A percentile compares a stretch with the other conserved stretches of the same genome.
phyloP scores from a whole-genome alignment of 306 rosid species.

The Alnus rubra region DNA sequence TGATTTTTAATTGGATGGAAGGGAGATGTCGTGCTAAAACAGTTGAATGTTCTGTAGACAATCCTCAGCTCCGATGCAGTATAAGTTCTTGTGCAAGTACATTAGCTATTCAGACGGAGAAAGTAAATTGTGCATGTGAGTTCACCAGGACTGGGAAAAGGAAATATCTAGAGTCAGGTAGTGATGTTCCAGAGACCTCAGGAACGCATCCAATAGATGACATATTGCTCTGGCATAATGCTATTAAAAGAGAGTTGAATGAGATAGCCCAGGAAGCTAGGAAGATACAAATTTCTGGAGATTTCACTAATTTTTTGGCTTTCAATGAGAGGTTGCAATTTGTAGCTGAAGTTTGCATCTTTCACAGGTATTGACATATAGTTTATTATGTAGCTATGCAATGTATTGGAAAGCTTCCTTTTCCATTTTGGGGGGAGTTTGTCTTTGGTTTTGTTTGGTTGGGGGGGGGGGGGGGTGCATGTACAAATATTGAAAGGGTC shows the following conservation, averaged over 20 bases:
- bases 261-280: conserved; percentile 74
- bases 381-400: conserved; percentile 12
- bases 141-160: conserved; percentile 69
- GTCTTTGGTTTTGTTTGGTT: no score
- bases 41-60: conserved; percentile 41
- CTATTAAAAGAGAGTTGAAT: conserved; percentile 78
- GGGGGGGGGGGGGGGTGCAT: no score
- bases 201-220: conserved; percentile 86
- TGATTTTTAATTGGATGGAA: conserved; percentile 93
- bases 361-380: conserved; percentile 74
- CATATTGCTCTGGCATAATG: conserved; percentile 97
- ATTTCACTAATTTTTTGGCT: conserved; percentile 77
- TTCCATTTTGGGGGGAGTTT: no score
- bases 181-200: conserved; percentile 49
- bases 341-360: conserved; percentile 97
- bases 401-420: no score
- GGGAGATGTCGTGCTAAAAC: conserved; percentile 42
- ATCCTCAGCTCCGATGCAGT: conserved; percentile 47
- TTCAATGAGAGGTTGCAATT: conserved; percentile 90
- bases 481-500: no score
- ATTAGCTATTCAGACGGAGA: conserved; percentile 43
- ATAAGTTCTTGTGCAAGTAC: conserved; percentile 42
- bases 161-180: conserved; percentile 63
- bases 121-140: conserved; percentile 57
- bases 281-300: conserved; percentile 58